Evolutionary conservation across 306 rosid genomes (phyloP).

Genomic region (Cotoneaster glaucophyllus): DNA sequence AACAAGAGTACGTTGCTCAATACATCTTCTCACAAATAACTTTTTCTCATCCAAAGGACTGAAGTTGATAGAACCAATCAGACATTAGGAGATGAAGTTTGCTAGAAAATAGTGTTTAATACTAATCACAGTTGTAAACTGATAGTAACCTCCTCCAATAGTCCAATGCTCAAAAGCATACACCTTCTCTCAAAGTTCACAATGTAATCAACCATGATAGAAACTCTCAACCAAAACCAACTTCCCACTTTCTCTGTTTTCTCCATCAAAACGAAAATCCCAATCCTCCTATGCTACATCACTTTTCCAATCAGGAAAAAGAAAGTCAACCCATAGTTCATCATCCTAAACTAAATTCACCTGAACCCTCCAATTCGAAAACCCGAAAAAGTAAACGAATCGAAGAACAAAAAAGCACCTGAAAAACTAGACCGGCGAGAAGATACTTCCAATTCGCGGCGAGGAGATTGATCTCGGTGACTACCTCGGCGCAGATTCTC

Average conservation of each 20-base stretch:
- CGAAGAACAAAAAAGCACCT: slow-evolving; percentile 36
- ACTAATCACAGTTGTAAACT: not conserved
- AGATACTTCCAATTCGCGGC: slow-evolving; percentile 81
- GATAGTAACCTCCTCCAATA: slow-evolving; percentile 8
- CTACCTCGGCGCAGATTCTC: slow-evolving; percentile 54
- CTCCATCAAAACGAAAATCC: not conserved
- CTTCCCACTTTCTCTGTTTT: not conserved
- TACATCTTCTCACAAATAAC: not conserved
- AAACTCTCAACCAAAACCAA: slow-evolving; percentile 20
- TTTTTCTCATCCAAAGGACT: not conserved
- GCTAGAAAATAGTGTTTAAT: not conserved
- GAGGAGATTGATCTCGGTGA: slow-evolving; percentile 78
- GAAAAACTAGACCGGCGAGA: slow-evolving; percentile 70
- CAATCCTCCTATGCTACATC: not conserved
- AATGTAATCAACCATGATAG: slow-evolving; percentile 18
- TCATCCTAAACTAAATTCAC: not conserved
- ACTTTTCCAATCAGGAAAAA: not conserved
- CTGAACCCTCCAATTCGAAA: not conserved
- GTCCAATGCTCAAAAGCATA: slow-evolving; percentile 7
- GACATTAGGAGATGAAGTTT: not conserved
- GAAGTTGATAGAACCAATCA: not conserved
- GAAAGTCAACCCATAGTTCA: not conserved
- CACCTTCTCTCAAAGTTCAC: slow-evolving; percentile 24
- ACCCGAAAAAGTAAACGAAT: not conserved
- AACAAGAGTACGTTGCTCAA: slow-evolving; percentile 1